These are phyloP conservation scores for Oryza australiensis DNA, from an alignment of 176 grass and related monocot species.

Conservation along the genomic window DNA sequence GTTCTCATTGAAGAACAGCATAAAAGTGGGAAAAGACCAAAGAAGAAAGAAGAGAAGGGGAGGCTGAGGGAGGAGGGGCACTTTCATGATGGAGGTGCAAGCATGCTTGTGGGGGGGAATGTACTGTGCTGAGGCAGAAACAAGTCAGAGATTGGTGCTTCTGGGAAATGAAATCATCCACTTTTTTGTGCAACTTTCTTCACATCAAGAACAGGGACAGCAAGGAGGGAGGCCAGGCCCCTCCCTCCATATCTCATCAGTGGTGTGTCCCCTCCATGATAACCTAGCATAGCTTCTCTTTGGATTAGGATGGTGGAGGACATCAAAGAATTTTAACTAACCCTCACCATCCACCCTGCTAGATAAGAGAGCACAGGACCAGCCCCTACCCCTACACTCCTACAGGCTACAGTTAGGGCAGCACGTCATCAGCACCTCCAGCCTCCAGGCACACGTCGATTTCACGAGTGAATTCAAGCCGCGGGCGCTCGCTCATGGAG, in stretches of 20 bases:
- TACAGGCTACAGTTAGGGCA: not conserved
- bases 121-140: slow-evolving; percentile 25
- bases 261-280: not conserved
- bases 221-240: not conserved
- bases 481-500: not conserved
- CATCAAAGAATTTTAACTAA: slow-evolving; percentile 13
- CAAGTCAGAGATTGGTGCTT: not conserved
- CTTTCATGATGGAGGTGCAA: slow-evolving; percentile 25
- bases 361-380: slow-evolving; percentile 14
- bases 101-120: slow-evolving; percentile 4
- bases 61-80: not conserved
- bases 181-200: not conserved
- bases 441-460: not conserved
- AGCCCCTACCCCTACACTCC: not conserved
- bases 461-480: not conserved
- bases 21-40: slow-evolving; percentile 5
- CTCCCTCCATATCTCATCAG: not conserved
- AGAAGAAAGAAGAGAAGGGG: not conserved
- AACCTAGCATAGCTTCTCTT: slow-evolving; percentile 11
- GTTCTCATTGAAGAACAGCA: not conserved
- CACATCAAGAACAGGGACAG: slow-evolving; percentile 1
- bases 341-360: not conserved
- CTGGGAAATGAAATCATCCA: slow-evolving; percentile 7
- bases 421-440: not conserved
- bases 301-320: slow-evolving; percentile 34